Conservation (phyloP, 1,139 yeast genomes). For the Fermentozyma sake region DNA sequence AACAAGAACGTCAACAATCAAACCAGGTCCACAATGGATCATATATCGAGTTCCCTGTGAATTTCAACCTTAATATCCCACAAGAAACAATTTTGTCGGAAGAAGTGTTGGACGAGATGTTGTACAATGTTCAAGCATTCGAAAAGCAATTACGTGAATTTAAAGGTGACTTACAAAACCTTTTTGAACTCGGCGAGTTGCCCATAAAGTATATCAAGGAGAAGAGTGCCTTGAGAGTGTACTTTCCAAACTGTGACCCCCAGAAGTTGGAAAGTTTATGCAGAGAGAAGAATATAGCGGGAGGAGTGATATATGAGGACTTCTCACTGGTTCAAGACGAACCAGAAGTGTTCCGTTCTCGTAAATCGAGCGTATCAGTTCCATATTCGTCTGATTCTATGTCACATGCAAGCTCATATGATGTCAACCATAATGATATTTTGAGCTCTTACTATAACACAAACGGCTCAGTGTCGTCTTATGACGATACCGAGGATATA, state of each 20-base stretch:
- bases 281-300: constrained; percentile 45
- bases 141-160: constrained; percentile 32
- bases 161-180: constrained; percentile 32
- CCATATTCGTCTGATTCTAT: constrained; percentile 1
- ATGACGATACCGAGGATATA: constrained; percentile 16
- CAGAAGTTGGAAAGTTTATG: constrained; percentile 46
- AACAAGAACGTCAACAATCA: constrained; percentile 13
- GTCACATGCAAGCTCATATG: constrained; percentile 5
- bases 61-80: constrained; percentile 40
- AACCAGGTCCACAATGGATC: constrained; percentile 24
- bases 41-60: constrained; percentile 49
- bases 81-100: constrained; percentile 46
- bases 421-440: constrained; percentile 17
- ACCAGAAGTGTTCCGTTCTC: neutral
- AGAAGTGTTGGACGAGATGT: constrained; percentile 40
- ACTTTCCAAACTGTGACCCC: constrained; percentile 56
- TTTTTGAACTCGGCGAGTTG: constrained; percentile 46
- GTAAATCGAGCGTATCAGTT: neutral
- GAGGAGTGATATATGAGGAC: constrained; percentile 44
- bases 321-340: constrained; percentile 1
- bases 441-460: constrained; percentile 19
- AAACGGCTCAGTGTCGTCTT: constrained; percentile 11
- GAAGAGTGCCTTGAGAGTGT: constrained; percentile 42
- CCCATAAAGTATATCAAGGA: constrained; percentile 38
- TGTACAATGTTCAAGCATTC: constrained; percentile 27